Percentiles rank a stretch among this genome's conserved stretches.
phyloP scores from a whole-genome alignment of 2,329 filamentous ascomycete genomes.

The Pseudocercospora vitis region DNA sequence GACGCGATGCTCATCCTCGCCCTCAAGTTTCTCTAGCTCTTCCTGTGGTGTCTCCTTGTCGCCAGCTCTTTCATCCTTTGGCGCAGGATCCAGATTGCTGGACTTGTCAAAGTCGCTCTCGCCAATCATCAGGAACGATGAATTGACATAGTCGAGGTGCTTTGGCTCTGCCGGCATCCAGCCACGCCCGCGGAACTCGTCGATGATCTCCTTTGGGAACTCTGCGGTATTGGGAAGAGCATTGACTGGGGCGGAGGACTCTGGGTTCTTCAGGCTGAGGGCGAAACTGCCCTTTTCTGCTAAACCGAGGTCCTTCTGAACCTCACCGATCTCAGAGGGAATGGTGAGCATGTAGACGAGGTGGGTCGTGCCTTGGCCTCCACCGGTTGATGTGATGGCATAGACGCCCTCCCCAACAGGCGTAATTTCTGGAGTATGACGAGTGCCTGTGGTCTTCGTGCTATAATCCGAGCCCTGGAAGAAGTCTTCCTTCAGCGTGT shows the following conservation, averaged over 20 bases:
- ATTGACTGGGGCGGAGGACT: constrained; percentile 63
- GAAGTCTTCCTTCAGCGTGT: constrained; percentile 71
- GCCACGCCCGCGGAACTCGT: constrained; percentile 69
- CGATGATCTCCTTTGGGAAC: constrained; percentile 70
- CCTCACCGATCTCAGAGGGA: constrained; percentile 65
- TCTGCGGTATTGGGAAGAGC: constrained; percentile 65
- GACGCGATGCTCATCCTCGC: constrained; percentile 71
- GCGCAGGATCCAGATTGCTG: constrained; percentile 58
- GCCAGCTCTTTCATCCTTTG: constrained; percentile 57
- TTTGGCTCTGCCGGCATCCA: constrained; percentile 70
- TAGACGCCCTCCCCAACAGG: constrained; percentile 86
- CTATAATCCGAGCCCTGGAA: constrained; percentile 66
- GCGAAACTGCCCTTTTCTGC: constrained; percentile 72
- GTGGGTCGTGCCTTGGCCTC: constrained; percentile 61
- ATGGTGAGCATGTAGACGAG: constrained; percentile 78
- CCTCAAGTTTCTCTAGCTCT: constrained; percentile 71
- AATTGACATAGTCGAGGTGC: constrained; percentile 62
- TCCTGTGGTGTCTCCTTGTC: constrained; percentile 64
- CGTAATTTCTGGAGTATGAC: constrained; percentile 67
- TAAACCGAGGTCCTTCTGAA: constrained; percentile 75
- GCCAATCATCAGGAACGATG: constrained; percentile 78
- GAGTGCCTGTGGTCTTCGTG: constrained; percentile 71
- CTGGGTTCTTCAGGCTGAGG: constrained; percentile 76
- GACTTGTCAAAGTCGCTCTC: constrained; percentile 52
- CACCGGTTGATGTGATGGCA: constrained; percentile 69